These are phyloP conservation scores for Pichia sp. DNA, from an alignment of 1,139 yeast genomes.

Conservation along the genomic window DNA sequence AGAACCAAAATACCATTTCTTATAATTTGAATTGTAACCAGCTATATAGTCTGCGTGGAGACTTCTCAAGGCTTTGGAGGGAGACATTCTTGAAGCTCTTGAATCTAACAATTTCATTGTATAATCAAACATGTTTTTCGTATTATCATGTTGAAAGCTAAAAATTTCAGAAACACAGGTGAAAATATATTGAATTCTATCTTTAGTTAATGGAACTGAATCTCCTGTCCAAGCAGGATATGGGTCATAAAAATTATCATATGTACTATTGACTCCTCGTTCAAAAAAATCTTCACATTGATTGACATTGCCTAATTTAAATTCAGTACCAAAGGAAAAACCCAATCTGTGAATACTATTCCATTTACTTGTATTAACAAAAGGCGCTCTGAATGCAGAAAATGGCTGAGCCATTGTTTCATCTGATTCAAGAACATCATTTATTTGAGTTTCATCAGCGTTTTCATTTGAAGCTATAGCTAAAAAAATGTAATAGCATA, in stretches of 20 bases:
- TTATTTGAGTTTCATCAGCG: conserved; percentile 1
- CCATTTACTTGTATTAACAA: conserved; percentile 41
- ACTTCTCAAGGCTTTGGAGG: conserved; percentile 48
- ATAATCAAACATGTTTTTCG: conserved; percentile 61
- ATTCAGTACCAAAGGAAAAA: conserved; percentile 26
- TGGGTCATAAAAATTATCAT: conserved; percentile 39
- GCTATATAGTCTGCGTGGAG: conserved; percentile 71
- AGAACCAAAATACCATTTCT: conserved; percentile 73
- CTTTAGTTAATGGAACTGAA: conserved; percentile 36
- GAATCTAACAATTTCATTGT: conserved; percentile 59
- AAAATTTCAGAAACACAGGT: conserved; percentile 47
- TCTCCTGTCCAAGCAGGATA: conserved; percentile 54
- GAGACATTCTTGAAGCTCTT: conserved; percentile 57
- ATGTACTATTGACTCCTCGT: conserved; percentile 35
- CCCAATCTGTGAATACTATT: conserved; percentile 34
- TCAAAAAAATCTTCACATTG: conserved; percentile 37
- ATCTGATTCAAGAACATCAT: conserved; percentile 31
- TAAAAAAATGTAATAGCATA: background rate
- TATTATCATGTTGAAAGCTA: conserved; percentile 61
- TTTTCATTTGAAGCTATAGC: background rate
- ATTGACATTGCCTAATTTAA: conserved; percentile 24
- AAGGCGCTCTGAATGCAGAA: conserved; percentile 48
- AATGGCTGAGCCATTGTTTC: conserved; percentile 37
- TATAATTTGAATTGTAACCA: conserved; percentile 59
- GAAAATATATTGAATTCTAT: conserved; percentile 52